Percentiles rank a stretch among this genome's conserved stretches.
phyloP scores from a whole-genome alignment of 2,329 filamentous ascomycete genomes.

The Diaporthe longicolla region DNA sequence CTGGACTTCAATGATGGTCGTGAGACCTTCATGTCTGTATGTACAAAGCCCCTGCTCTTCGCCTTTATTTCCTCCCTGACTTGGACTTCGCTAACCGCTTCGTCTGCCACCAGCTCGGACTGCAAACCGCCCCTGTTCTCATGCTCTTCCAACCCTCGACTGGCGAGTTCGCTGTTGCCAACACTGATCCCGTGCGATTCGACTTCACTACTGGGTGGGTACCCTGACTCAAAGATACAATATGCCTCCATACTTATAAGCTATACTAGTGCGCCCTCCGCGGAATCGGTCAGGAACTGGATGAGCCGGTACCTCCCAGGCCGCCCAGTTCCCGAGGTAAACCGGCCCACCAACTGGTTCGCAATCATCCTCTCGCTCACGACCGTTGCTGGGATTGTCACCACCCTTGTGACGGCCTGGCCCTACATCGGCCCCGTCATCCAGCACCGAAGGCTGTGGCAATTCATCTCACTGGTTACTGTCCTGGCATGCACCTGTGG shows the following conservation, averaged over 20 bases:
- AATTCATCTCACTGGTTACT: constrained; percentile 86
- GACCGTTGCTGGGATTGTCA: constrained; percentile 77
- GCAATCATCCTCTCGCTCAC: constrained; percentile 78
- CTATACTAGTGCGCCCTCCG: constrained; percentile 73
- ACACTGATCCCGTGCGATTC: constrained; percentile 80
- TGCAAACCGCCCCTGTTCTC: constrained; percentile 94
- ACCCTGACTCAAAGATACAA: background rate
- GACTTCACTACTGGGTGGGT: constrained; percentile 87
- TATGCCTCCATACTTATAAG: constrained; percentile 4
- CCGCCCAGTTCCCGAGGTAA: constrained; percentile 81
- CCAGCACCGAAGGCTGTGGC: constrained; percentile 95
- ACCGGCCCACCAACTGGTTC: constrained; percentile 89
- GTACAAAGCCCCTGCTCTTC: constrained; percentile 45
- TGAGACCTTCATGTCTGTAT: constrained; percentile 87
- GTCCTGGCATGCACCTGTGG: constrained; percentile 95
- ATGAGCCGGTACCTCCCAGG: constrained; percentile 83
- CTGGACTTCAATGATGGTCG: constrained; percentile 91
- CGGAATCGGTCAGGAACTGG: constrained; percentile 86
- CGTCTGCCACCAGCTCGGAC: constrained; percentile 74
- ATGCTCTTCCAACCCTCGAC: constrained; percentile 88
- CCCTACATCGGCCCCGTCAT: constrained; percentile 86
- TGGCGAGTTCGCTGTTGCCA: constrained; percentile 82
- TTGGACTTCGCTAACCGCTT: constrained; percentile 16
- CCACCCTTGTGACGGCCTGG: constrained; percentile 78
- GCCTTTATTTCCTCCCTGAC: too few species aligned